Base-by-base conservation (phyloP, 129 eudicot genomes). In the Ambrosia artemisiifolia region DNA sequence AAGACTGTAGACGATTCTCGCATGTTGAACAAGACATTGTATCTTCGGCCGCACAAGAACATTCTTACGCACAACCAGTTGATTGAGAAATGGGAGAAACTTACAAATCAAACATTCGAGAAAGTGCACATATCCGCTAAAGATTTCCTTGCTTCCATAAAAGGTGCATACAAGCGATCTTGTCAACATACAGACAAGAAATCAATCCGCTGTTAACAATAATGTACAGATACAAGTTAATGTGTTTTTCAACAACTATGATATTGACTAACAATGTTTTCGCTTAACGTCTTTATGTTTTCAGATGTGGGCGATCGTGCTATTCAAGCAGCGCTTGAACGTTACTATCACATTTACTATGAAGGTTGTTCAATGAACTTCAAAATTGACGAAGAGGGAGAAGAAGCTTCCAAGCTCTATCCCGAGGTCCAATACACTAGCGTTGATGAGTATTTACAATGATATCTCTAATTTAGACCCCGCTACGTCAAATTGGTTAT, bases 331-430 rank as follows among this genome's bases (percentile, higher is more conserved):
- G 96, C 83, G 53, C 18, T 85, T 0, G 82, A 84, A 10, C 91
- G 87, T 64, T 83, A 81, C 36, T 88, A 81, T 51, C 95, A 85
- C 38, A 78, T 88, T 2, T 88, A 70, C 86, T 88, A 85, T 28
- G 91, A 88, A 35, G 96, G 91, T 8, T 81, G 96, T 47, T 32
- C 79, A 40, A 79, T 86, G 55, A 88, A 86, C 73, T 88, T 88
- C 36, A 85, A 81, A 36, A 74, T 85, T 2, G 86, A 78, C 4
- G 87, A 86, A 40, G 76, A 64, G 28, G 84, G 80, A 10, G 89
- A 73, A 80, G 91, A 85, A 69, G 96, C 96, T 10, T 76, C 96
- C 1, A 53, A 61, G 70, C 89, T 88, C 38, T 86, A 88, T 46
- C 96, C 91, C 1, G 86, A 88, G 68, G 87, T 86, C 65, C 63